Base-by-base conservation (phyloP, 2,329 filamentous ascomycete species). In the Cryphonectria parasitica region DNA sequence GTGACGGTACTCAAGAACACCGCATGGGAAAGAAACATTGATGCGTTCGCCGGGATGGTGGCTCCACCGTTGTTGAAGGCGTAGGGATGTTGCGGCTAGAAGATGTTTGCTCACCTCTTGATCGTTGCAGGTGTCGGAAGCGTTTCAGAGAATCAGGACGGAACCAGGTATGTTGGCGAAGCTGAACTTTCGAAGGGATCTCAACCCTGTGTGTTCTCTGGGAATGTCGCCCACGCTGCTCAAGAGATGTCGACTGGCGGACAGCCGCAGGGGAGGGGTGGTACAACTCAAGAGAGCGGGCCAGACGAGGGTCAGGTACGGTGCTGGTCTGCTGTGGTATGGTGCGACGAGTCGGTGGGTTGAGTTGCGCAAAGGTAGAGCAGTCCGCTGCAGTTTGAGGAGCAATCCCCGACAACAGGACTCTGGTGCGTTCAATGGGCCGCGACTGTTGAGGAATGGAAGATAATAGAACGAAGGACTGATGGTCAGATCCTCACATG, bases 141-240 rank as follows among this genome's bases (percentile, higher is more conserved):
- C 61, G 75, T 75, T 75, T 76, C 74, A 73, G 74, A 69, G 49
- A 52, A 66, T 25, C 68, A 67, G 63, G 64, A 68, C 61, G 62
- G 61, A 70, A 70, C 54, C 71, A 22, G 61, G 71, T 63, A 63
- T 65, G 68, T 45, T 41, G 60, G 64, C 64, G 28, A 54, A 8
- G 52, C 6, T 15, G 52, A 28, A 25, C 7, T 25, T 13, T 31
- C 11, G 13, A 28, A 52, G 25, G 34, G 61, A 28, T 67, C 60
- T 58, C 13, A 11, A 31, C 5, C 25, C 52, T 56, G 28, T 28
- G 52, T 13, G 52, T 56, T 28, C 25, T 31, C 49, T 68, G 60
- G 25, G 2, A n/a, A 19, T n/a, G 45, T 54, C 17, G 36, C 58
- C 56, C 34, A 62, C 61, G 34, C 60, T 31, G 43, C 58, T 45